A percentile compares a stretch with the other conserved stretches of the same genome.
Evolutionary conservation across 2,329 filamentous ascomycete genomes (phyloP).

Genomic region (Diaporthe ampelina): DNA sequence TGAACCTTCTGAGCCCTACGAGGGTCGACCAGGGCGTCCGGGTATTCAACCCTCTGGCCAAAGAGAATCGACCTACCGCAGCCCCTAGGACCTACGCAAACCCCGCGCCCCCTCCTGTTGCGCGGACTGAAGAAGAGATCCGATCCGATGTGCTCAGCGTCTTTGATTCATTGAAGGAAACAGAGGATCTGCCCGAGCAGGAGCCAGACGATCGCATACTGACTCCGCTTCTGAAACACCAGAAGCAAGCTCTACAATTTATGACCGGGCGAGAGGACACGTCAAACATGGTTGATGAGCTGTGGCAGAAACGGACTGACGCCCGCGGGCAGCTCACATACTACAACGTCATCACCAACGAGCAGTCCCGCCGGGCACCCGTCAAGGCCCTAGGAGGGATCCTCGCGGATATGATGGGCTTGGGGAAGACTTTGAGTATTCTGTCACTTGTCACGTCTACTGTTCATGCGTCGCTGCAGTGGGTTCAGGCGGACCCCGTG

Average conservation of each 20-base stretch:
- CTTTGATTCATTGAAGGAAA: constrained; percentile 86
- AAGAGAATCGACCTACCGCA: constrained; percentile 55
- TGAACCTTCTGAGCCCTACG: constrained; percentile 77
- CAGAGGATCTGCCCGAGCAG: constrained; percentile 81
- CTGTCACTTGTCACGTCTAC: constrained; percentile 82
- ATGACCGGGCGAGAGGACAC: constrained; percentile 84
- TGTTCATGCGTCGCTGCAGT: constrained; percentile 72
- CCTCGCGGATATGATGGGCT: constrained; percentile 88
- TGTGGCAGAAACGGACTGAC: constrained; percentile 77
- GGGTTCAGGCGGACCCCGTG: constrained; percentile 67
- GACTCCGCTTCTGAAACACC: constrained; percentile 83
- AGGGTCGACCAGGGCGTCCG: constrained; percentile 77
- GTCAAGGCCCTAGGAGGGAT: constrained; percentile 80
- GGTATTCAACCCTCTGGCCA: constrained; percentile 82
- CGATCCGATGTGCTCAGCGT: constrained; percentile 86
- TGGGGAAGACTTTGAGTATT: constrained; percentile 90
- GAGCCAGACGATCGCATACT: constrained; percentile 74
- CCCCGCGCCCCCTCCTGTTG: constrained; percentile 51
- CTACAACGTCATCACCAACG: constrained; percentile 88
- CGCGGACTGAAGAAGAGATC: constrained; percentile 86
- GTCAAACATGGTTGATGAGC: constrained; percentile 72
- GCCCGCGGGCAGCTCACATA: constrained; percentile 73
- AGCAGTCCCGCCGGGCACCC: constrained; percentile 71
- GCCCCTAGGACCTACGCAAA: constrained; percentile 48
- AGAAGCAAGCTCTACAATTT: constrained; percentile 91